A percentile compares a stretch with the other conserved stretches of the same genome.
Conservation (phyloP, 805 yeast genomes). For the Candida krabiensis region DNA sequence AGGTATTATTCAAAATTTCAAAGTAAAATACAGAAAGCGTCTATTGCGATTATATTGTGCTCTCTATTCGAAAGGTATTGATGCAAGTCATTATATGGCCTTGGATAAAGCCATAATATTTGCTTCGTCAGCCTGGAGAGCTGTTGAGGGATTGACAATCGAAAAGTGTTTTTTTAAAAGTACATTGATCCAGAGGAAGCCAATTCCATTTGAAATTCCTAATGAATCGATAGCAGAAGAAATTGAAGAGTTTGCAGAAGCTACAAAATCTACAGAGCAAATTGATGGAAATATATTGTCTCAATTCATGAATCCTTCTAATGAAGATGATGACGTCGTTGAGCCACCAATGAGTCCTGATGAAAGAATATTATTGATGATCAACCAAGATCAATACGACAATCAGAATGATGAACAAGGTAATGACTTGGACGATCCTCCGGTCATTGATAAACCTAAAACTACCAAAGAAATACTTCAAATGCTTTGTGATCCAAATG, state of each 20-base stretch:
- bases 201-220: constrained; percentile 1
- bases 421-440: neutral
- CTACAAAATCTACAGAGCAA: neutral
- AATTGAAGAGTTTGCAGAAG: neutral
- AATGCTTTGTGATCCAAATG: no score
- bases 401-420: neutral
- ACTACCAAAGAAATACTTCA: neutral
- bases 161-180: constrained; percentile 3
- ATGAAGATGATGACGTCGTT: neutral
- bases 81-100: neutral
- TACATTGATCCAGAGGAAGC: constrained; percentile 1
- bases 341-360: neutral
- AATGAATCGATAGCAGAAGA: neutral
- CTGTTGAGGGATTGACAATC: neutral
- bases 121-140: constrained; percentile 1
- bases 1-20: constrained; percentile 3
- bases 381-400: neutral
- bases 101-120: neutral
- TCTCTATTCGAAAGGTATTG: neutral
- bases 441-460: neutral
- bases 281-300: neutral
- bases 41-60: neutral
- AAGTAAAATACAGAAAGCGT: neutral
- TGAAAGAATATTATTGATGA: neutral
- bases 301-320: neutral